Percentiles rank a stretch among this genome's conserved stretches.
These are phyloP conservation scores for Casuarina equisetifolia DNA, from an alignment of 306 rosid genomes.

Conservation along the genomic window DNA sequence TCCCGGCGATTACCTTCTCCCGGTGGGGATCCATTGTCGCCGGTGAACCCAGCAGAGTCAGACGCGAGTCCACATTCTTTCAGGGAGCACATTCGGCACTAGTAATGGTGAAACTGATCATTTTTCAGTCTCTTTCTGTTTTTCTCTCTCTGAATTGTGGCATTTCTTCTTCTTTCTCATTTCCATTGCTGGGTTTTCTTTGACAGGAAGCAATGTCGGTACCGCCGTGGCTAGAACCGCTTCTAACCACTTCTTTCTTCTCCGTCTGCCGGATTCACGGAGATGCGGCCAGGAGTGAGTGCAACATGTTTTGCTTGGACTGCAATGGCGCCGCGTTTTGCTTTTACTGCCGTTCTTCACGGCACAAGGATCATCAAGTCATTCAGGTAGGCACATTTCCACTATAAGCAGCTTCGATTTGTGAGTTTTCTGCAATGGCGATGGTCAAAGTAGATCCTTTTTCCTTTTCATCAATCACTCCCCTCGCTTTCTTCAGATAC, in stretches of 20 bases:
- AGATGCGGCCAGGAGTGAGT: slow-evolving; percentile 72
- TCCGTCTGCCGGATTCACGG: slow-evolving; percentile 68
- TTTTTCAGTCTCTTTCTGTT: neutral
- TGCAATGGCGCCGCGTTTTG: slow-evolving; percentile 78
- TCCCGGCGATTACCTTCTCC: slow-evolving; percentile 17
- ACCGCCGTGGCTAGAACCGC: slow-evolving; percentile 87
- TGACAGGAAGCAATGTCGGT: slow-evolving; percentile 67
- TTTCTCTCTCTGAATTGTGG: neutral
- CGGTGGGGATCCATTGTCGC: neutral
- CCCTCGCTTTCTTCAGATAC: slow-evolving; percentile 43
- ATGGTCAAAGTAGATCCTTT: no score
- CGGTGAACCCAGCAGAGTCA: neutral
- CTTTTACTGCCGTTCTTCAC: slow-evolving; percentile 85
- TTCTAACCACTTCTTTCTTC: slow-evolving; percentile 71
- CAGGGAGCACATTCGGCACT: slow-evolving; percentile 28
- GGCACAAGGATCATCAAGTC: slow-evolving; percentile 88
- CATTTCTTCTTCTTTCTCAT: neutral
- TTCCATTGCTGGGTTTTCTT: neutral
- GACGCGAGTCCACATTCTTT: slow-evolving; percentile 24
- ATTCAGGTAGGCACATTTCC: slow-evolving; percentile 57
- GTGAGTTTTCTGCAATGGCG: neutral
- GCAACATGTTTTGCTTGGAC: slow-evolving; percentile 92
- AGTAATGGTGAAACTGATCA: slow-evolving; percentile 14
- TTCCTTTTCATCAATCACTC: no score
- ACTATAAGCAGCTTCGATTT: neutral